Evolutionary conservation across 2,329 filamentous ascomycete species (phyloP).

Genomic region (Aspergillus fischeri): DNA sequence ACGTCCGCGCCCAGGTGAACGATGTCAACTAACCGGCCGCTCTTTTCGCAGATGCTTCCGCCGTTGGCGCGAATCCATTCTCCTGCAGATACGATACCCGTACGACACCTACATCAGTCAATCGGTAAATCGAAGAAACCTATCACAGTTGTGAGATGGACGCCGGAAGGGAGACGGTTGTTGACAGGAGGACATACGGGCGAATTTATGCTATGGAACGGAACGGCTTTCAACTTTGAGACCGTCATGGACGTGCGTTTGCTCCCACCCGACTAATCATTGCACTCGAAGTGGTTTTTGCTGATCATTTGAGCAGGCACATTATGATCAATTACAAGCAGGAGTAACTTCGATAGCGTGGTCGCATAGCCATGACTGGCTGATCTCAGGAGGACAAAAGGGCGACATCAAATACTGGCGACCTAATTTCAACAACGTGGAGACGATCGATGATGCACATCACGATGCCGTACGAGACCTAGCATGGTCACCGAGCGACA

Average conservation of each 20-base stretch:
- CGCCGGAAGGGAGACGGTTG: constrained; percentile 85
- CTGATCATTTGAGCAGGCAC: constrained; percentile 51
- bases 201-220: constrained; percentile 98
- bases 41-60: constrained; percentile 67
- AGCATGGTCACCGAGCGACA: constrained; percentile 88
- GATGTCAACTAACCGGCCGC: constrained; percentile 9
- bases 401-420: constrained; percentile 98
- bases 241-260: constrained; percentile 82
- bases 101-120: constrained; percentile 96
- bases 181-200: constrained; percentile 93
- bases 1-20: neutral
- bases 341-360: constrained; percentile 54
- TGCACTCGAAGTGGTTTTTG: neutral
- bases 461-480: constrained; percentile 85
- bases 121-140: constrained; percentile 98
- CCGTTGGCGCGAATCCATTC: constrained; percentile 70
- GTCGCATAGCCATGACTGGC: constrained; percentile 94
- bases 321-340: constrained; percentile 58
- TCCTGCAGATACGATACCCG: constrained; percentile 81
- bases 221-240: constrained; percentile 98
- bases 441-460: constrained; percentile 82
- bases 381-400: constrained; percentile 91
- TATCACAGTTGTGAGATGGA: constrained; percentile 96
- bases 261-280: constrained; percentile 1
- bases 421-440: constrained; percentile 97